Conservation (phyloP, 306 rosid genomes). For the Lupinus albus region DNA sequence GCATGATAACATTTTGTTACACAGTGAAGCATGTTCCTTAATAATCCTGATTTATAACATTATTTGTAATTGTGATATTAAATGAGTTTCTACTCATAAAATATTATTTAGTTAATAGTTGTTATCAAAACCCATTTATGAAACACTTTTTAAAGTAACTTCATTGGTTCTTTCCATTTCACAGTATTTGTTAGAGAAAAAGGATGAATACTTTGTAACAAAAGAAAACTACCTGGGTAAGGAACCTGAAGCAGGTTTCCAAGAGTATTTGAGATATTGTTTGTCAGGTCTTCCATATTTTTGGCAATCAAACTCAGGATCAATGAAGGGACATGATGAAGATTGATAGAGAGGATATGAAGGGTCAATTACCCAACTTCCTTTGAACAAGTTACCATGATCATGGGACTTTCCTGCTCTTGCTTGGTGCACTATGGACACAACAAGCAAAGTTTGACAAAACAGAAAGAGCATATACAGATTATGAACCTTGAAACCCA, state of each 20-base stretch:
- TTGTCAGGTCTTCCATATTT: conserved; percentile 75
- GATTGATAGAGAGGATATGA: conserved; percentile 74
- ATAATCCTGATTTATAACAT: background rate
- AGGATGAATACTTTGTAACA: background rate
- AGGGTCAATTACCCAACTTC: conserved; percentile 77
- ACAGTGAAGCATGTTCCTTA: background rate
- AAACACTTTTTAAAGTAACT: background rate
- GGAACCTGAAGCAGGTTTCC: conserved; percentile 80
- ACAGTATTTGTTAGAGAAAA: background rate
- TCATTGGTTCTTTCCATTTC: background rate
- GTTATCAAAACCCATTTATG: background rate
- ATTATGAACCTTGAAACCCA: conserved; percentile 52
- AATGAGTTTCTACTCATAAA: no score
- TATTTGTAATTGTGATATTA: background rate
- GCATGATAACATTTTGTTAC: background rate
- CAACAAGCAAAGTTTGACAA: conserved; percentile 42
- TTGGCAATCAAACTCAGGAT: conserved; percentile 73
- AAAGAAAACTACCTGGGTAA: conserved; percentile 65
- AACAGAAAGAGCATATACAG: conserved; percentile 43
- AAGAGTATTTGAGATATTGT: conserved; percentile 77
- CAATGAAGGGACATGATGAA: conserved; percentile 74
- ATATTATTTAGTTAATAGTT: background rate
- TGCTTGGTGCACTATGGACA: conserved; percentile 43
- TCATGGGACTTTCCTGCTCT: conserved; percentile 43
- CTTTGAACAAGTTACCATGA: conserved; percentile 64